These are phyloP conservation scores for Lachnellula cervina DNA, from an alignment of 2,329 filamentous ascomycete genomes.

Conservation along the genomic window DNA sequence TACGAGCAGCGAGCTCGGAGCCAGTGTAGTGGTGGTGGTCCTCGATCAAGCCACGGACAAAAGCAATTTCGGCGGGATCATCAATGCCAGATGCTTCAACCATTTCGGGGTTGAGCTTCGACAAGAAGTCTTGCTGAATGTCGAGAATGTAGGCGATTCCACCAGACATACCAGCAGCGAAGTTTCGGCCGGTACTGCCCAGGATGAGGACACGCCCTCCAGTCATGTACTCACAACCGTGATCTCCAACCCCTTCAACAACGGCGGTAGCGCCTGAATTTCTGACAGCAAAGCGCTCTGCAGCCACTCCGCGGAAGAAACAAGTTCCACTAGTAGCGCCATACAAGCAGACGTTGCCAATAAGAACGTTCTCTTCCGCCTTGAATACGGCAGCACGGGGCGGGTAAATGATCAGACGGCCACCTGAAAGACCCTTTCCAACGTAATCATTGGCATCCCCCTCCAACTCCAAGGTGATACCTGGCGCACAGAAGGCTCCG, in stretches of 20 bases:
- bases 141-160: constrained; percentile 95
- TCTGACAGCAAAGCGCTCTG: constrained; percentile 92
- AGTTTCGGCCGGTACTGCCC: constrained; percentile 89
- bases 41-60: constrained; percentile 84
- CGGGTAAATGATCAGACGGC: constrained; percentile 88
- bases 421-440: constrained; percentile 90
- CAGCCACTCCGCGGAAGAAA: constrained; percentile 96
- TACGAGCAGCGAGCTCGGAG: constrained; percentile 87
- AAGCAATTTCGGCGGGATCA: constrained; percentile 84
- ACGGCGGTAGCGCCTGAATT: constrained; percentile 96
- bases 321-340: constrained; percentile 86
- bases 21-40: constrained; percentile 98
- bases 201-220: constrained; percentile 85
- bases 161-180: constrained; percentile 96
- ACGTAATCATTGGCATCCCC: constrained; percentile 97
- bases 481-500: constrained; percentile 86
- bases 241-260: constrained; percentile 92
- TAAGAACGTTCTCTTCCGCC: constrained; percentile 90
- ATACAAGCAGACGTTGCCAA: constrained; percentile 93
- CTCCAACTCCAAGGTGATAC: constrained; percentile 91
- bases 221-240: constrained; percentile 98
- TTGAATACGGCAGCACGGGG: constrained; percentile 88
- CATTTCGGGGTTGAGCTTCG: constrained; percentile 97
- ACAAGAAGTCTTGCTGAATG: constrained; percentile 80
- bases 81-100: constrained; percentile 82